A percentile compares a stretch with the other conserved stretches of the same genome.
Evolutionary conservation across 164 flowering plant species (phyloP).

Genomic region (Kingdonia uniflora): DNA sequence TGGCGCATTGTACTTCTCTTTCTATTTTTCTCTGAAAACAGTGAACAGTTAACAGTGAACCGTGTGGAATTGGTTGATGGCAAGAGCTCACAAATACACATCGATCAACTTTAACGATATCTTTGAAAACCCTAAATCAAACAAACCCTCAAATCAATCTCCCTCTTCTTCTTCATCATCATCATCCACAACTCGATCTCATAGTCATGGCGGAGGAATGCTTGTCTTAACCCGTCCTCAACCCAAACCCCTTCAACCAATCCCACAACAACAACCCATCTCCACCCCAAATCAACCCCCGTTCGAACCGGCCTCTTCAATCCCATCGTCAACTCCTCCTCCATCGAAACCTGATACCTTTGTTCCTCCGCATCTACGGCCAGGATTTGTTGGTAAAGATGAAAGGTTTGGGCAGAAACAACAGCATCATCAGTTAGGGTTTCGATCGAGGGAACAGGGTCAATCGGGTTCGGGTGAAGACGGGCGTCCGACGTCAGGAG

Average conservation of each 20-base stretch:
- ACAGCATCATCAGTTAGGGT: conserved; percentile 23
- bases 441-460: no score
- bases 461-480: conserved; percentile 27
- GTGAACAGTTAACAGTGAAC: no score
- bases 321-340: conserved; percentile 12
- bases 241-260: conserved; percentile 29
- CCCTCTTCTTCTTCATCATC: conserved; percentile 13
- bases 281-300: conserved; percentile 33
- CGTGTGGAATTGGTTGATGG: conserved; percentile 41
- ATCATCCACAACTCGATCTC: conserved; percentile 10
- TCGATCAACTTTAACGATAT: conserved; percentile 71
- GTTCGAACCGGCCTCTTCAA: conserved; percentile 31
- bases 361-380: conserved; percentile 73
- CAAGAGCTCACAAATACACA: conserved; percentile 60
- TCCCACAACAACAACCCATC: conserved; percentile 15
- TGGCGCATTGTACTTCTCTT: conserved; percentile 6
- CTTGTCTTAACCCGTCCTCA: conserved; percentile 63
- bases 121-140: conserved; percentile 28
- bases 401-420: conserved; percentile 19
- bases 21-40: conserved; percentile 4
- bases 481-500: conserved; percentile 52
- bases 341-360: conserved; percentile 28
- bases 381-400: conserved; percentile 50
- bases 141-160: conserved; percentile 4
- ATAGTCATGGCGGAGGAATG: conserved; percentile 41